Evolutionary conservation across 108 stramenopile species (phyloP), one percentile per base, ranked within the genome.

Genomic region (Conticribra guillardii): DNA sequence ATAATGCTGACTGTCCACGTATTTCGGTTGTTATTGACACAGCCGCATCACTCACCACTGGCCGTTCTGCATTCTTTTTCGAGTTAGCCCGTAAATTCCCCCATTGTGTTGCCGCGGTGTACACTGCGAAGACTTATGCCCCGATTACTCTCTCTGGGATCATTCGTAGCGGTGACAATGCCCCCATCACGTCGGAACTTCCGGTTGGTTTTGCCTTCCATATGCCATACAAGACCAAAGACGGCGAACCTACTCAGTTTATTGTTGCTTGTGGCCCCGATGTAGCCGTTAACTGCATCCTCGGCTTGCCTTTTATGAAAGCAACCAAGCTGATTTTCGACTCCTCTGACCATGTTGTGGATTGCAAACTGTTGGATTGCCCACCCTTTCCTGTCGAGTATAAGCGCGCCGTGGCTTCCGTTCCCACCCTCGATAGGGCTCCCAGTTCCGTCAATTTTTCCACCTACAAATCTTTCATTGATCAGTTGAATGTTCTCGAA

Each of bases 301-400:
- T 62, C 3, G 60, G 60, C 2, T 11, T 62, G 0, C 60, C 60
- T 23, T 62, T 62, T 27, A 45, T 62, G 3, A 62, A 45, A 4
- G 41, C 46, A 9, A 28, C 26, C 2, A 27, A 45, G 2, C 21
- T 21, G 22, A 62, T 47, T 11, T 8, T 62, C 3, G 60, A 62
- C 24, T 0, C 18, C 4, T 18, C 33, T 9, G 46, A 47, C 46
- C 22, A 47, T 0, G 45, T 45, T 3, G 44, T 41, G n/a, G n/a
- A n/a, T n/a, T n/a, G n/a, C n/a, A n/a, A n/a, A n/a, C n/a, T n/a
- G n/a, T n/a, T n/a, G n/a, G n/a, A n/a, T n/a, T n/a, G n/a, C n/a
- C n/a, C n/a, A n/a, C n/a, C n/a, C n/a, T n/a, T n/a, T n/a, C n/a
- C n/a, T n/a, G n/a, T n/a, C n/a, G n/a, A n/a, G n/a, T n/a, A n/a